Evolutionary conservation across 805 yeast genomes (phyloP).

Genomic region (Pichia californica): DNA sequence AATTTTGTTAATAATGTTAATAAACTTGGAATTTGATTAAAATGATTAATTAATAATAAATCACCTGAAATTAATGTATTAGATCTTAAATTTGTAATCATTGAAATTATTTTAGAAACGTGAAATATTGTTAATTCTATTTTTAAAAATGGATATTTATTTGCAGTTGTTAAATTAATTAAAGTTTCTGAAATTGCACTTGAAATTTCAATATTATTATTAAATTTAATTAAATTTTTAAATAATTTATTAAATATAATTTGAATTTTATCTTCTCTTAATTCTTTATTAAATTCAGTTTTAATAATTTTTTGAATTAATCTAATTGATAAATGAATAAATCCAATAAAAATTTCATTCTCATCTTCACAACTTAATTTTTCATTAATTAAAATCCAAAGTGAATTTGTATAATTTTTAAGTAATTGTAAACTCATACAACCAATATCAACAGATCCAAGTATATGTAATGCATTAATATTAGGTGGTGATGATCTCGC

Average conservation of each 20-base stretch:
- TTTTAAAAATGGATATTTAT: not conserved
- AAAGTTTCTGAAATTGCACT: not conserved
- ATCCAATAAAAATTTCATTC: conserved; percentile 43
- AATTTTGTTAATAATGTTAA: conserved; percentile 1
- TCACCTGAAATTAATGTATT: not conserved
- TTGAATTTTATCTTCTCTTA: conserved; percentile 2
- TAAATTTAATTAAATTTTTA: not conserved
- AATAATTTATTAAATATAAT: conserved; percentile 1
- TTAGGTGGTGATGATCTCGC: not conserved
- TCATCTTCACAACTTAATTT: not conserved
- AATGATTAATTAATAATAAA: not conserved
- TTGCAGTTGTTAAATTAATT: conserved; percentile 1
- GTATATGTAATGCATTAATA: not conserved
- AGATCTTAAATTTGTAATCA: conserved; percentile 13
- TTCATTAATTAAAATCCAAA: conserved; percentile 2
- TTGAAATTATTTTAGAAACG: not conserved
- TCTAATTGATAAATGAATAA: conserved; percentile 56
- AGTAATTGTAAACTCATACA: not conserved
- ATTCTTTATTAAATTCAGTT: not conserved
- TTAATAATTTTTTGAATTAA: not conserved
- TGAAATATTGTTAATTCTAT: not conserved
- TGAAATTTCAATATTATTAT: not conserved
- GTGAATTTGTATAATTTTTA: not conserved
- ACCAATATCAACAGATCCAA: not conserved
- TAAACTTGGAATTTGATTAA: conserved; percentile 57